Evolutionary conservation across 495 filamentous ascomycete species (phyloP), one percentile per base, ranked within the genome.

Genomic region (Barbatosphaeria neglecta): DNA sequence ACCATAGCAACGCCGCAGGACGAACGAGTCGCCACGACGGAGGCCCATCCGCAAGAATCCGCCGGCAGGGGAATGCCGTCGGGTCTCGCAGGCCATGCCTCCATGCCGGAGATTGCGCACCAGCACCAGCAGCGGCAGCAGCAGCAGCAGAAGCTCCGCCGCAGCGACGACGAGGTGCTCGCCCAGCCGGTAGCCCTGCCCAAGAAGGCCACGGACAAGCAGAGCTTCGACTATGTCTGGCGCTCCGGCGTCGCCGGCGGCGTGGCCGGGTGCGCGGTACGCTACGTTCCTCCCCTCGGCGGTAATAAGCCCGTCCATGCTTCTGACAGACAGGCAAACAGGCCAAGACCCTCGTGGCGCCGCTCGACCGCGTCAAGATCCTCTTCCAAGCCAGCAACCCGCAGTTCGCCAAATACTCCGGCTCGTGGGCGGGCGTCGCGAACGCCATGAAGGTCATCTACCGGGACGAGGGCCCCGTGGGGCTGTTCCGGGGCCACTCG

Each of bases 321-420:
- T 45, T 22, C 46, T 53, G 41, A 52, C 16, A 15, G 38, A 38
- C 18, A 22, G 13, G 37, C 11, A 42, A 20, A 33, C 48, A 95
- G 88, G 92, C 86, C 52, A 98, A 98, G 74, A 95, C 90, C 1
- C 71, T 93, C 16, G 94, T 98, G 13, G 92, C 86, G 22, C 92
- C 92, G 27, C 86, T 98, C 45, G 92, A 98, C 68, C 82, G 92
- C 38, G 92, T 98, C 58, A 98, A 98, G 64, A 98, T 98, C 60
- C 83, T 98, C 43, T 97, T 98, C 70, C 92, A 98, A 66, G 82
- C 92, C 44, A 86, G 84, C 47, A 95, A 89, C 59, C 92, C 92
- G 4, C 83, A 93, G 54, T 98, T 94, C 61, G 73, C 81, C 23
- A 94, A 92, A 66, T 97, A 97, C 61, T 79, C 84, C 0, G 86